A percentile compares a stretch with the other conserved stretches of the same genome.
Conservation (phyloP, 2,329 filamentous ascomycete genomes). For the Paracoccidioides brasiliensis region DNA sequence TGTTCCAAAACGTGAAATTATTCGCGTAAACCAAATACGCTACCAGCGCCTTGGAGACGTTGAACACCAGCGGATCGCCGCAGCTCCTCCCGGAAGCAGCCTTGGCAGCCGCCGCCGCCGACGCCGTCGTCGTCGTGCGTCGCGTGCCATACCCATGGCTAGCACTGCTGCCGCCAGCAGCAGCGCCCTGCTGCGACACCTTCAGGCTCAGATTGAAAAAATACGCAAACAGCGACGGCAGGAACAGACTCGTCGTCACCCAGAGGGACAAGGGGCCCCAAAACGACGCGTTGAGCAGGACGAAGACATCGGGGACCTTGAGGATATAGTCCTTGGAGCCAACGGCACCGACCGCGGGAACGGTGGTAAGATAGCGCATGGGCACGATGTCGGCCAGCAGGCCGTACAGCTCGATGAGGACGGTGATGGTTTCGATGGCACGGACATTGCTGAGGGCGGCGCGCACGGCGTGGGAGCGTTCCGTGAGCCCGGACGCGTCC, state of each 20-base stretch:
- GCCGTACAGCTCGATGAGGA: constrained; percentile 56
- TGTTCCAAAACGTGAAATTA: constrained; percentile 25
- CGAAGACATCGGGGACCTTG: constrained; percentile 66
- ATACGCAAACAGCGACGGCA: constrained; percentile 64
- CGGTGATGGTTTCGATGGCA: constrained; percentile 52
- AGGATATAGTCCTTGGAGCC: constrained; percentile 48
- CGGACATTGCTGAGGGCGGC: constrained; percentile 55
- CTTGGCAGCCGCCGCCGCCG: constrained; percentile 27
- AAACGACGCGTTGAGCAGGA: constrained; percentile 62
- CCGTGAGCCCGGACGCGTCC: constrained; percentile 24
- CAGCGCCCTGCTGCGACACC: constrained; percentile 16
- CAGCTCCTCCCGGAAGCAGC: constrained; percentile 25
- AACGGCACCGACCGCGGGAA: constrained; percentile 48
- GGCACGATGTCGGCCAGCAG: constrained; percentile 60
- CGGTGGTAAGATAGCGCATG: constrained; percentile 57
- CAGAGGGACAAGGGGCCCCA: constrained; percentile 74
- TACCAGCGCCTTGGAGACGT: constrained; percentile 71
- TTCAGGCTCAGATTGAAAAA: constrained; percentile 74
- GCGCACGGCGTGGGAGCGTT: constrained; percentile 49
- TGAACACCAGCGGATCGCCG: constrained; percentile 81
- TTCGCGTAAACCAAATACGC: constrained; percentile 67
- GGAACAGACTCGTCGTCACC: constrained; percentile 54
- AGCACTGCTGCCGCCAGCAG: no score
- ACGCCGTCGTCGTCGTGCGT: constrained; percentile 8
- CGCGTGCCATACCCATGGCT: constrained; percentile 16